Conservation (phyloP, 257 asterid species). For the Salvia rosmarinus region DNA sequence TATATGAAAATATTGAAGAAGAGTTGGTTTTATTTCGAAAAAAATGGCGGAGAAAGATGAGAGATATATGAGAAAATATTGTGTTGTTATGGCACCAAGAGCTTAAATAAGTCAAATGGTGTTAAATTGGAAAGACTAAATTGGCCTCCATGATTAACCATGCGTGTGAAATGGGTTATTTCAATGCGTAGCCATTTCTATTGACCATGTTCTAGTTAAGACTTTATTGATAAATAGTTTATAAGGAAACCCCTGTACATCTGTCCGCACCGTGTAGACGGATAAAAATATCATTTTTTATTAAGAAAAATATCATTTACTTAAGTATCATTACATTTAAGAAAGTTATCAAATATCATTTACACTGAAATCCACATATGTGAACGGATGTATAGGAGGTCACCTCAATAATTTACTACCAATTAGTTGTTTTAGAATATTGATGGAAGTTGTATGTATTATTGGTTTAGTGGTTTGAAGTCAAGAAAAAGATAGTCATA, state of each 20-base stretch:
- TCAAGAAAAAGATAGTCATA: slow-evolving; percentile 3
- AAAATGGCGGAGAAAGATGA: neutral
- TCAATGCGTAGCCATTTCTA: slow-evolving; percentile 27
- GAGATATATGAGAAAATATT: neutral
- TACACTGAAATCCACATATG: no score
- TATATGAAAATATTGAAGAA: neutral
- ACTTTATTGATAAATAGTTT: slow-evolving; percentile 29
- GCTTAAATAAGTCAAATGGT: slow-evolving; percentile 22
- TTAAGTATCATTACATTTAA: no score
- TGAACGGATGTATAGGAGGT: no score
- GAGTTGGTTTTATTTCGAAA: neutral
- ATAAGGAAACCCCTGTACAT: no score
- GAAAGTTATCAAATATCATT: no score
- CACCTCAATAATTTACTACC: no score
- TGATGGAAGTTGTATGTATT: neutral
- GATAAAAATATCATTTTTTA: no score
- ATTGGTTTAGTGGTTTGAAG: neutral
- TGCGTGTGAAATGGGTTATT: slow-evolving; percentile 37
- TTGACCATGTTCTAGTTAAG: slow-evolving; percentile 35
- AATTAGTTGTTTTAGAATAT: neutral
- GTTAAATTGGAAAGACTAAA: slow-evolving; percentile 20
- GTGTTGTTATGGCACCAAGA: slow-evolving; percentile 23
- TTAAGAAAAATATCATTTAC: no score
- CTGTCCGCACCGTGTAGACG: no score
- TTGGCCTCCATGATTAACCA: slow-evolving; percentile 31